Base-by-base conservation (phyloP, 2,329 filamentous ascomycete genomes). In the Aureobasidium sp. region DNA sequence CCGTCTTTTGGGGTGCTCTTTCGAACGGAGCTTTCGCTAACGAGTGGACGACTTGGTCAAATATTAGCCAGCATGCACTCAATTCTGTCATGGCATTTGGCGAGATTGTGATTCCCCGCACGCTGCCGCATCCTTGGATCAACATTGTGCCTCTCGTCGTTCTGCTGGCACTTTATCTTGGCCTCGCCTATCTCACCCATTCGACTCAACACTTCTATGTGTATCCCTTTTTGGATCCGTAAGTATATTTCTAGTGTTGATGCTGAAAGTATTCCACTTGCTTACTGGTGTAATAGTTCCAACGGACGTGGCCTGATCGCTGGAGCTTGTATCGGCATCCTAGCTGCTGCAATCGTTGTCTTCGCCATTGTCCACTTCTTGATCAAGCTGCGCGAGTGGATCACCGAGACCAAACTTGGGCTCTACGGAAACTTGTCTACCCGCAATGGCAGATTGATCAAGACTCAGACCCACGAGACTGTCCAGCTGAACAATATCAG, bases 61-160 rank as follows among this genome's bases (percentile, higher is more conserved):
- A 89, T 72, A 77, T 90, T 67, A 89, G 87, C 44, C 82, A 89
- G 73, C 91, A 96, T 74, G 87, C 78, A 22, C 75, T 95, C 59
- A 95, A 95, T 77, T 81, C 83, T 52, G 72, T 80, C 58, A 91
- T 90, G 71, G 88, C 88, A 1, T 77, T 92, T n/a, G 82, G 91
- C 68, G 90, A 95, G 75, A 81, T 94, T 67, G 29, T 87, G 25
- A 67, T 94, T 37, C 80, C 90, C 1, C 81, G 89, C 42, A 89
- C 87, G 3, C 76, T 78, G 7, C 82, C 84, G 12, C 79, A 83
- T 29, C 82, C 86, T 0, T 86, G 83, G 76, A 74, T 88, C 25
- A 86, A 91, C 69, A 72, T 90, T n/a, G 73, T 83, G 15, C 86
- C 84, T 70, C 77, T 92, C 15, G 74, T 92, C 65, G 62, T 90